Evolutionary conservation across 2,329 filamentous ascomycete genomes (phyloP).

Genomic region (Alternaria gaisen): DNA sequence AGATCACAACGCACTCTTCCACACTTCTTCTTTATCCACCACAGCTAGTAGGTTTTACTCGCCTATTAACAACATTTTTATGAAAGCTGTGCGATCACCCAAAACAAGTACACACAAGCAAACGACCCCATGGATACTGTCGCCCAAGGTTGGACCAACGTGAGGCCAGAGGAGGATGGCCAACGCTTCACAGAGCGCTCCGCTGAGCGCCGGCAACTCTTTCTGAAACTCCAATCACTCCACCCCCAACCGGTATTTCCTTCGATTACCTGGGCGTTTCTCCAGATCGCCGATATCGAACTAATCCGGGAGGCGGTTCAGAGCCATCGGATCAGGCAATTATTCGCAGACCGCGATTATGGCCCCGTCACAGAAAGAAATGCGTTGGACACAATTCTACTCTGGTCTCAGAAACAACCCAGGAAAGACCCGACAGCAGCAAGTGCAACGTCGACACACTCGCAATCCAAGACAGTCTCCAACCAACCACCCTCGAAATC

Average conservation of each 20-base stretch:
- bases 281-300: slow-evolving; percentile 14
- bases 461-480: slow-evolving; percentile 4
- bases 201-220: too few relatives aligned
- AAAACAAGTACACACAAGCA: not conserved
- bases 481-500: slow-evolving; percentile 9
- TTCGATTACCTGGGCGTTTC: slow-evolving; percentile 17
- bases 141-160: not conserved
- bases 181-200: not conserved
- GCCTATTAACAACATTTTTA: not conserved
- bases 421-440: slow-evolving; percentile 7
- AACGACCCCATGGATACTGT: slow-evolving; percentile 1
- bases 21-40: not conserved
- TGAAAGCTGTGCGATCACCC: not conserved
- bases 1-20: not conserved
- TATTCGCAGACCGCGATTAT: not conserved
- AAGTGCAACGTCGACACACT: slow-evolving; percentile 8
- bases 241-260: not conserved
- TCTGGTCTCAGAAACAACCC: slow-evolving; percentile 1
- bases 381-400: slow-evolving; percentile 3
- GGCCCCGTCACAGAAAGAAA: not conserved
- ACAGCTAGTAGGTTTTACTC: not conserved
- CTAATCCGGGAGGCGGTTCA: slow-evolving; percentile 3
- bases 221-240: not conserved
- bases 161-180: not conserved
- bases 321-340: not conserved